Percentiles rank a stretch among this genome's conserved stretches.
These are phyloP conservation scores for Perkinsus chesapeaki DNA, from an alignment of 169 alveolate genomes.

Conservation along the genomic window DNA sequence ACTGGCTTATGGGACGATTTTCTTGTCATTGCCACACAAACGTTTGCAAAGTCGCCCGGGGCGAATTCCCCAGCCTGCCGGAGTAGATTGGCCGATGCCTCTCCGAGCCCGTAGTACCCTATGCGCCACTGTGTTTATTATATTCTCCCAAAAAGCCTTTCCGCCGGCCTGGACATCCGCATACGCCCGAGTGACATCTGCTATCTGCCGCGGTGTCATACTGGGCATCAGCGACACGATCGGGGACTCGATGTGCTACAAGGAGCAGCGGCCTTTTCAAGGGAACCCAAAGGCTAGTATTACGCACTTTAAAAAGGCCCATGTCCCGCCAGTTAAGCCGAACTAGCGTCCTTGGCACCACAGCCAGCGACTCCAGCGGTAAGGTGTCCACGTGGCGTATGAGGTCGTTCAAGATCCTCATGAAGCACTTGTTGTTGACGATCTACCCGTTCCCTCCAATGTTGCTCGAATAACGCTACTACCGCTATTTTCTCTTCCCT, in stretches of 20 bases:
- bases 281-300: neutral
- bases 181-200: neutral
- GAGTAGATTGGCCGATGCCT: neutral
- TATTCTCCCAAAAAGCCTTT: neutral
- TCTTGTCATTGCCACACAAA: neutral
- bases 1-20: neutral
- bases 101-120: neutral
- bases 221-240: neutral
- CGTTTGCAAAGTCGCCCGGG: neutral
- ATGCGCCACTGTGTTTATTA: neutral
- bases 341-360: neutral
- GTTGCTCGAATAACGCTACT: neutral
- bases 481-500: neutral
- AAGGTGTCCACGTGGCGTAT: neutral
- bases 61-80: neutral
- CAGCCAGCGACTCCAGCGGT: neutral
- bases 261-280: neutral
- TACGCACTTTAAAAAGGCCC: neutral
- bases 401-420: neutral
- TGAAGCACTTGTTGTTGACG: neutral
- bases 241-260: neutral
- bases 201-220: neutral
- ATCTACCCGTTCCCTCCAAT: neutral
- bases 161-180: neutral
- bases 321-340: neutral